These are phyloP conservation scores for Mycosarcoma mackinlayi DNA, from an alignment of 1,284 basidiomycete genomes.

Conservation along the genomic window DNA sequence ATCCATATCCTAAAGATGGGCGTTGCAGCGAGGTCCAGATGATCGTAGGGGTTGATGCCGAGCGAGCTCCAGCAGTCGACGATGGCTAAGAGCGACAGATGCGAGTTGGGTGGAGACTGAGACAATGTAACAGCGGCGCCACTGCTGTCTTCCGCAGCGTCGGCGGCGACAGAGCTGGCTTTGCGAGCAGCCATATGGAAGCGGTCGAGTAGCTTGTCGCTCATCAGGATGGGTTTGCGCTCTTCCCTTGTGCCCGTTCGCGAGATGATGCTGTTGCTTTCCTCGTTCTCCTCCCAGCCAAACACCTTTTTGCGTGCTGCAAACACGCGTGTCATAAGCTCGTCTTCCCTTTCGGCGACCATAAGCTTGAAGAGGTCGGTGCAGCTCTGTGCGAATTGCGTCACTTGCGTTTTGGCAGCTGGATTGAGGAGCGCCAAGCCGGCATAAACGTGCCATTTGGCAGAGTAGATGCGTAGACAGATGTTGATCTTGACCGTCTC, in stretches of 20 bases:
- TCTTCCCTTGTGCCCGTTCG: constrained; percentile 45
- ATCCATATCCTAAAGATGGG: constrained; percentile 97
- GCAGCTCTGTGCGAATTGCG: constrained; percentile 83
- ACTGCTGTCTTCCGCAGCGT: constrained; percentile 22
- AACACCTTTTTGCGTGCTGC: constrained; percentile 84
- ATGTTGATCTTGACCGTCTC: constrained; percentile 99
- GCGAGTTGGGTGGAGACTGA: constrained; percentile 78
- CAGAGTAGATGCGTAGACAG: constrained; percentile 86
- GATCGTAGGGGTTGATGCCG: constrained; percentile 86
- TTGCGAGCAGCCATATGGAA: constrained; percentile 81
- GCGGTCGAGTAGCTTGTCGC: constrained; percentile 85
- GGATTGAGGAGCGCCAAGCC: constrained; percentile 97
- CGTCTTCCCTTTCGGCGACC: constrained; percentile 80
- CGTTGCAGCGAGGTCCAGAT: constrained; percentile 92
- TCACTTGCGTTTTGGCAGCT: constrained; percentile 86
- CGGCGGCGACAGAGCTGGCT: constrained; percentile 15
- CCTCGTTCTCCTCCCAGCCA: constrained; percentile 70
- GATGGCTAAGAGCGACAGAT: constrained; percentile 95
- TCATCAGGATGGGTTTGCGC: constrained; percentile 81
- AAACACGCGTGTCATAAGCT: constrained; percentile 76
- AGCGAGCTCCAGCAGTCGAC: constrained; percentile 96
- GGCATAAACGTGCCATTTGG: constrained; percentile 99
- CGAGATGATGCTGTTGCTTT: constrained; percentile 47
- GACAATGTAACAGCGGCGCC: constrained; percentile 5
- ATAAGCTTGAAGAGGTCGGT: constrained; percentile 96